These are phyloP conservation scores for Talaromyces sp. DNA, from an alignment of 2,329 filamentous ascomycete species.

Conservation along the genomic window DNA sequence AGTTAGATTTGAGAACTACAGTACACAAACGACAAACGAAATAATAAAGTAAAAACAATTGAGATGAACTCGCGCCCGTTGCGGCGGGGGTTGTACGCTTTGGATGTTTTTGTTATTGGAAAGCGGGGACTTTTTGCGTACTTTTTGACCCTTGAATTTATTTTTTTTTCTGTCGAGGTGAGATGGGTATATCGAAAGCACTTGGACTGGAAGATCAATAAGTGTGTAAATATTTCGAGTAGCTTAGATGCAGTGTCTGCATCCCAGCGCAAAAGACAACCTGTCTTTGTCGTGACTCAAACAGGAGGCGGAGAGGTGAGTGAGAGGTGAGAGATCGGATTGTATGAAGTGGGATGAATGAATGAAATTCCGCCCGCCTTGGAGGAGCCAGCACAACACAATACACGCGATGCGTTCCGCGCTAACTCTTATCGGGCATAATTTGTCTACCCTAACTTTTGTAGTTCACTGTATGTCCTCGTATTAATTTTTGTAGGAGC, in stretches of 20 bases:
- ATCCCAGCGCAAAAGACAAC: constrained; percentile 24
- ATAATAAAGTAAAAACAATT: neutral
- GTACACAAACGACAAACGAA: constrained; percentile 20
- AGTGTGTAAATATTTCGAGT: constrained; percentile 16
- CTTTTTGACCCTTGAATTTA: constrained; percentile 4
- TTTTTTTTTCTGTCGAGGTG: constrained; percentile 5
- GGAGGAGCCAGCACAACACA: constrained; percentile 5
- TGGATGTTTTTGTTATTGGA: constrained; percentile 26
- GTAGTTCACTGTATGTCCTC: too few relatives aligned
- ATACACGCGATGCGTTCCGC: constrained; percentile 11
- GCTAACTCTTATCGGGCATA: constrained; percentile 15
- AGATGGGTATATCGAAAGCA: neutral
- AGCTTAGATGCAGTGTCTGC: constrained; percentile 26
- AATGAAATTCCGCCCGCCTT: constrained; percentile 18
- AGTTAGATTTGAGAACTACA: neutral
- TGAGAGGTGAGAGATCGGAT: neutral
- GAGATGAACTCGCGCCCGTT: constrained; percentile 19
- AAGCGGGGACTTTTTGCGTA: constrained; percentile 16
- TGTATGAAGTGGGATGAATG: constrained; percentile 22
- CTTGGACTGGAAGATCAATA: constrained; percentile 1
- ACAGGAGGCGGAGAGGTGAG: constrained; percentile 3
- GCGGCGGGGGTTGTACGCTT: constrained; percentile 10
- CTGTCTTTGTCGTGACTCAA: constrained; percentile 19
- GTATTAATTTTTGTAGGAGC: too few relatives aligned
- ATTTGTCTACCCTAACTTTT: neutral